Evolutionary conservation across 345 rosid genomes (phyloP).

Genomic region (Carallia brachiata): DNA sequence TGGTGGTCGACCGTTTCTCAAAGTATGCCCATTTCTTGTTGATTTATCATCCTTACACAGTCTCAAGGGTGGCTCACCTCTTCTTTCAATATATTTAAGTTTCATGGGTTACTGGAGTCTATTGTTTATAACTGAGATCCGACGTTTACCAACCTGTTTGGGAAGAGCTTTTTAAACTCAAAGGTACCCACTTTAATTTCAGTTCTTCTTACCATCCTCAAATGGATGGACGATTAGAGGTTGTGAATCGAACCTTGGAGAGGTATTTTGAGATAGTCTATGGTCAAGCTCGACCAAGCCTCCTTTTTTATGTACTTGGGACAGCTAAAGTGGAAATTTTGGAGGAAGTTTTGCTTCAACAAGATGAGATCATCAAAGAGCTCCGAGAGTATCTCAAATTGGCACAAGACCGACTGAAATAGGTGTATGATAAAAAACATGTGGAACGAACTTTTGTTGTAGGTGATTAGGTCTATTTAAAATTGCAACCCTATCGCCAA

Average conservation of each 20-base stretch:
- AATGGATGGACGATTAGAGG: not conserved
- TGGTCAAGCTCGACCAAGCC: not conserved
- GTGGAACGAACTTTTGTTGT: not conserved
- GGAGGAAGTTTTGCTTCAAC: rapidly evolving
- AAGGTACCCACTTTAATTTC: not conserved
- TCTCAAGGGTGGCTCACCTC: rapidly evolving
- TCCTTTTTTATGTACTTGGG: not conserved
- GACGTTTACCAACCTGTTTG: not conserved
- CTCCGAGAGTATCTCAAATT: not conserved
- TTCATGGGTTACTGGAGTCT: not conserved
- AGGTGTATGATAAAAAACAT: not conserved
- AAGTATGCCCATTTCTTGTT: not conserved
- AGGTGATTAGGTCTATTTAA: not conserved
- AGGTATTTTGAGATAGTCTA: not conserved
- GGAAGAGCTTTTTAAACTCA: not conserved
- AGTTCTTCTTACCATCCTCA: not conserved
- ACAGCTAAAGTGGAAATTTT: not conserved
- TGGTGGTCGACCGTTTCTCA: not conserved
- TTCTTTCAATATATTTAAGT: not conserved
- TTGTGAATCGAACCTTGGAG: not conserved
- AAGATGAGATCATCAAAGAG: not conserved
- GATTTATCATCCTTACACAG: not conserved
- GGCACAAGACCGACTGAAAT: not conserved
- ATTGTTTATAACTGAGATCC: not conserved
- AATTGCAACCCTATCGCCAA: not conserved